These are phyloP conservation scores for Phanerochaete sordida DNA, from an alignment of 768 basidiomycete species.

Conservation along the genomic window DNA sequence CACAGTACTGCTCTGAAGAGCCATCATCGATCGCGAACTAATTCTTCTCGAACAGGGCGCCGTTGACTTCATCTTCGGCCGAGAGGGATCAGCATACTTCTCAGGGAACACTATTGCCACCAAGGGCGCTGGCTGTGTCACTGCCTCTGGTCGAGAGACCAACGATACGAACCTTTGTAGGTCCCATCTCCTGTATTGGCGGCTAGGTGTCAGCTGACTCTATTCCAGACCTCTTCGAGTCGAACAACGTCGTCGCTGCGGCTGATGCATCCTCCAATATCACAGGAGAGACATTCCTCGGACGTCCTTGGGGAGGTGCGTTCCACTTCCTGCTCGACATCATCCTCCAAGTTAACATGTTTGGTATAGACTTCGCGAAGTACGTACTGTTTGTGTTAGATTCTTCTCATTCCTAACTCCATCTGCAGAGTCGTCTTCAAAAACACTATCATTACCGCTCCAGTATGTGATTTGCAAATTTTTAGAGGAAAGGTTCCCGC, in stretches of 20 bases:
- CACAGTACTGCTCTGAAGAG: not conserved
- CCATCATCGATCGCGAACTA: too few species aligned
- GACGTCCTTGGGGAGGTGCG: conserved; percentile 3
- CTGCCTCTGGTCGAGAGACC: not conserved
- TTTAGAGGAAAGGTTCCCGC: too few species aligned
- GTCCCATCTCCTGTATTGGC: too few species aligned
- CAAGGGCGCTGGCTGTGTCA: conserved; percentile 1
- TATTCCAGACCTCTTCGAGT: not conserved
- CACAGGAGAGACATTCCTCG: not conserved
- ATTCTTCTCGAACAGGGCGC: not conserved
- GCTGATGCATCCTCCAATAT: not conserved
- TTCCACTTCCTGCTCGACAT: not conserved
- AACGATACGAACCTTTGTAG: not conserved
- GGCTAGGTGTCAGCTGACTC: too few species aligned
- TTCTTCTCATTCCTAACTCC: too few species aligned
- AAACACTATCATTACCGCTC: not conserved
- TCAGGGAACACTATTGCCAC: not conserved
- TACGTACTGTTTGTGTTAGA: too few species aligned
- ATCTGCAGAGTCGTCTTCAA: conserved; percentile 4
- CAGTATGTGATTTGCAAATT: too few species aligned
- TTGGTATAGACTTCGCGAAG: conserved; percentile 5
- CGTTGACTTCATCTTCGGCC: conserved; percentile 1
- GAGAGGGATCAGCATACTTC: not conserved
- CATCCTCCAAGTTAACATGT: too few species aligned
- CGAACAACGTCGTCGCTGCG: not conserved